Base-by-base conservation (phyloP, 257 asterid genomes). In the Schizonepeta tenuifolia region DNA sequence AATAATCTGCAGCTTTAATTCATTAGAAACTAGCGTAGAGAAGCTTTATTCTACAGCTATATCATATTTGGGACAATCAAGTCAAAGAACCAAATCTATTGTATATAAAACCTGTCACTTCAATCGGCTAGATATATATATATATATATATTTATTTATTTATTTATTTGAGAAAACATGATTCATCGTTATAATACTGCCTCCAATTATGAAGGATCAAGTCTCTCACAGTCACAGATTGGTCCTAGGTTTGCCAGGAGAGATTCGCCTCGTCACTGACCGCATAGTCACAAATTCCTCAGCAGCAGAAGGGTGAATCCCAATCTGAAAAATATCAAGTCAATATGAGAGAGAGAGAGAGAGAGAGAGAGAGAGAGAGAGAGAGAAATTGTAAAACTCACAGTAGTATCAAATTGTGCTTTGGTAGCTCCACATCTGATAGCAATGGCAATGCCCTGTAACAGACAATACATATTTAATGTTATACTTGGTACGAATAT, bases 341-440 rank as follows among this genome's bases (percentile, higher is more conserved):
- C 56, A 38, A 22, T 11, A n/a, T n/a, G 47, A 40, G 20, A 50
- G 33, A 44, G 17, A 15, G 17, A 18, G 51, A 40, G 22, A 3
- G 18, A 61, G n/a, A 50, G 43, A 46, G 15, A 60, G 54, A 65
- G n/a, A 43, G 41, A 26, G 28, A 61, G 57, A 58, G 44, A 47
- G 54, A 47, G 21, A 15, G n/a, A 11, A 17, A 43, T 43, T n/a
- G n/a, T 46, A 24, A 62, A 68, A 81, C 97, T 83, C 80, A 94
- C 99, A 24, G 97, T 95, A 81, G 90, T 85, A 70, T 95, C 99
- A 71, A 95, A 90, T 77, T 88, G 96, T 40, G 91, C 95, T 81
- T 95, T 95, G 79, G 99, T 95, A 72, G 99, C 99, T 82, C 99
- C 99, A 84, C 98, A 95, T 83, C 88, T 95, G 38, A 95, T 82